phyloP scores from a whole-genome alignment of 768 basidiomycete species.

The Coprinopsis sp. region DNA sequence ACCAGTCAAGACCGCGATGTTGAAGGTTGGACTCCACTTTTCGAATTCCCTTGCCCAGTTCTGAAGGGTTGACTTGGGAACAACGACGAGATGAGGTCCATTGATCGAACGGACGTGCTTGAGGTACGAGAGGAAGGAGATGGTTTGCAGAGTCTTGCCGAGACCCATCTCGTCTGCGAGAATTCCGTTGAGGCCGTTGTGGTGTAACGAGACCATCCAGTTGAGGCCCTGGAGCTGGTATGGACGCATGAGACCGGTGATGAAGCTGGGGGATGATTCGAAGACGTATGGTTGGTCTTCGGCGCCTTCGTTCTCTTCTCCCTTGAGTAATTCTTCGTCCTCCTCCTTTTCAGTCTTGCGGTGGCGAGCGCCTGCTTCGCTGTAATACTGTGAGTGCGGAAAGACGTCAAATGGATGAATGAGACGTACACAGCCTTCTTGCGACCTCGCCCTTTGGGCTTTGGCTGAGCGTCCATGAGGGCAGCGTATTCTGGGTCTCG shows the following conservation, averaged over 20 bases:
- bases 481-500: slow-evolving; percentile 93
- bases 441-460: slow-evolving; percentile 78
- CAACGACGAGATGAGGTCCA: slow-evolving; percentile 93
- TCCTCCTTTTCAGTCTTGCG: slow-evolving; percentile 98
- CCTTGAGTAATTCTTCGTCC: slow-evolving; percentile 91
- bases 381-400: slow-evolving; percentile 22
- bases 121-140: slow-evolving; percentile 94
- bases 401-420: not conserved
- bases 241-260: slow-evolving; percentile 84
- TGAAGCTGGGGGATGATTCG: slow-evolving; percentile 87
- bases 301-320: slow-evolving; percentile 72
- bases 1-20: slow-evolving; percentile 76
- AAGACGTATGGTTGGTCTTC: slow-evolving; percentile 92
- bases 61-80: slow-evolving; percentile 97
- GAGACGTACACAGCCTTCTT: slow-evolving; percentile 55
- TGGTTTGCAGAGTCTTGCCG: slow-evolving; percentile 97
- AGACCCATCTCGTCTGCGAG: slow-evolving; percentile 99
- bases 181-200: slow-evolving; percentile 95
- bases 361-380: slow-evolving; percentile 75
- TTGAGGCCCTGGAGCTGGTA: slow-evolving; percentile 96
- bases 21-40: slow-evolving; percentile 88
- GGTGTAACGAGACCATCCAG: slow-evolving; percentile 95
- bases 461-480: slow-evolving; percentile 81
- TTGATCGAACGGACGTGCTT: slow-evolving; percentile 70
- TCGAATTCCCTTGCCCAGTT: slow-evolving; percentile 96